Percentiles rank a stretch among this genome's conserved stretches.
Conservation (phyloP, 495 filamentous ascomycete genomes). For the Jackrogersella multiformis region DNA sequence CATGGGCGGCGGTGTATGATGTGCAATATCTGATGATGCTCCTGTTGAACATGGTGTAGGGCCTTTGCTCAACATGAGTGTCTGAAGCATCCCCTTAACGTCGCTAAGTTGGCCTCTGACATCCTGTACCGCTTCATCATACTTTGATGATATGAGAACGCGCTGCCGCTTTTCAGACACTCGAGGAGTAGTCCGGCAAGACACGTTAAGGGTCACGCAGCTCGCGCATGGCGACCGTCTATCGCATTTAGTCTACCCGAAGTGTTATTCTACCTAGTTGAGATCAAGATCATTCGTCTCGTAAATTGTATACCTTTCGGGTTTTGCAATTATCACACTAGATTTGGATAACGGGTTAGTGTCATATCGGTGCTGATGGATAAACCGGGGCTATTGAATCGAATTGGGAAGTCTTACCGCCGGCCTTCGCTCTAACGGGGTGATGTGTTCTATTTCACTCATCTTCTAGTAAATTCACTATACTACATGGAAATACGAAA, state of each 20-base stretch:
- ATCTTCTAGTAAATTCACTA: conserved; percentile 19
- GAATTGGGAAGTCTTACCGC: conserved; percentile 34
- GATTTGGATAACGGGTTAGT: neutral
- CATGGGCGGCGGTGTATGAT: conserved; percentile 35
- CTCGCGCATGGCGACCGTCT: conserved; percentile 40
- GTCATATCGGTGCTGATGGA: neutral
- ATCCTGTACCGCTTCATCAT: conserved; percentile 43
- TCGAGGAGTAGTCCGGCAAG: conserved; percentile 37
- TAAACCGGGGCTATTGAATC: neutral
- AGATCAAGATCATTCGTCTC: neutral
- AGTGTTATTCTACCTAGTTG: neutral
- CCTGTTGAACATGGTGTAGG: conserved; percentile 4
- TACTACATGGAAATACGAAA: neutral
- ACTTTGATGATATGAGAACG: conserved; percentile 39
- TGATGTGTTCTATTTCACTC: conserved; percentile 22
- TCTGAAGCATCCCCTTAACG: conserved; percentile 37
- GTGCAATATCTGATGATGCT: conserved; percentile 10
- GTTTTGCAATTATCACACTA: conserved; percentile 44
- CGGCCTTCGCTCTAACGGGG: conserved; percentile 35
- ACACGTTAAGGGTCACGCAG: conserved; percentile 38
- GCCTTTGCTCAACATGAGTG: conserved; percentile 15
- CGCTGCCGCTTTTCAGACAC: conserved; percentile 41
- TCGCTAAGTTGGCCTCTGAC: conserved; percentile 39
- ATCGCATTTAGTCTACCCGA: conserved; percentile 40
- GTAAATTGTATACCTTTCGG: conserved; percentile 26